Percentiles rank a stretch among this genome's conserved stretches.
phyloP scores from a whole-genome alignment of 306 rosid genomes.

The Begonia masoniana region DNA sequence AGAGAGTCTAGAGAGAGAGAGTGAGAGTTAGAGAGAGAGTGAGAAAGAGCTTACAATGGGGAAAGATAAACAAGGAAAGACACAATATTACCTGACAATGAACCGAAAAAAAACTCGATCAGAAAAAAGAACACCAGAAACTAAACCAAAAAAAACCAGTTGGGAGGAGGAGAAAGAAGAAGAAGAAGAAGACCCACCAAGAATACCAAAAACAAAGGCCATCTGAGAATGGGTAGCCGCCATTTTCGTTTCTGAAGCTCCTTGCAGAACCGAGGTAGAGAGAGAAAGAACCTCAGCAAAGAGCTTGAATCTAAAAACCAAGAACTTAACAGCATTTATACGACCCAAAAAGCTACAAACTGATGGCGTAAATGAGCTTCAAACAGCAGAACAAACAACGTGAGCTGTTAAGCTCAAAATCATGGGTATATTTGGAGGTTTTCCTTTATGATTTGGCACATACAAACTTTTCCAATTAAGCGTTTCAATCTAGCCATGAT shows the following conservation, averaged over 20 bases:
- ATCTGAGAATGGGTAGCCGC: conserved; percentile 7
- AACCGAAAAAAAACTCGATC: neutral
- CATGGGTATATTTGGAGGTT: too few relatives aligned
- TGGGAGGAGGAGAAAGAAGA: neutral
- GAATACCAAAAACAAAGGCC: conserved; percentile 30
- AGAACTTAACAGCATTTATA: neutral
- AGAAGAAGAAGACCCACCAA: conserved; percentile 13
- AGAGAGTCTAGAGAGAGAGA: neutral
- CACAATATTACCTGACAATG: conserved; percentile 42
- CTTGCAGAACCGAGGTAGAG: neutral
- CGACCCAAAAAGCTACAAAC: too few relatives aligned
- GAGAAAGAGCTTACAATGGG: conserved; percentile 42
- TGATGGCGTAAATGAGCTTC: too few relatives aligned
- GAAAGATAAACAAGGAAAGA: conserved; percentile 60
- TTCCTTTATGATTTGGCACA: too few relatives aligned
- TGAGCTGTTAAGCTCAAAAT: too few relatives aligned
- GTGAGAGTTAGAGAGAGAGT: conserved; percentile 1
- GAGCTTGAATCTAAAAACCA: neutral
- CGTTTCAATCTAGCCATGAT: too few relatives aligned
- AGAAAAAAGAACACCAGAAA: neutral
- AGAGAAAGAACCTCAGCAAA: neutral
- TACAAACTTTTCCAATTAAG: too few relatives aligned
- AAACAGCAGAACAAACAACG: too few relatives aligned
- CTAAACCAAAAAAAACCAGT: neutral
- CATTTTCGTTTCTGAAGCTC: conserved; percentile 14